Percentiles rank a stretch among this genome's conserved stretches.
These are phyloP conservation scores for Podosphaera aphanis DNA, from an alignment of 2,329 filamentous ascomycete genomes.

Conservation along the genomic window DNA sequence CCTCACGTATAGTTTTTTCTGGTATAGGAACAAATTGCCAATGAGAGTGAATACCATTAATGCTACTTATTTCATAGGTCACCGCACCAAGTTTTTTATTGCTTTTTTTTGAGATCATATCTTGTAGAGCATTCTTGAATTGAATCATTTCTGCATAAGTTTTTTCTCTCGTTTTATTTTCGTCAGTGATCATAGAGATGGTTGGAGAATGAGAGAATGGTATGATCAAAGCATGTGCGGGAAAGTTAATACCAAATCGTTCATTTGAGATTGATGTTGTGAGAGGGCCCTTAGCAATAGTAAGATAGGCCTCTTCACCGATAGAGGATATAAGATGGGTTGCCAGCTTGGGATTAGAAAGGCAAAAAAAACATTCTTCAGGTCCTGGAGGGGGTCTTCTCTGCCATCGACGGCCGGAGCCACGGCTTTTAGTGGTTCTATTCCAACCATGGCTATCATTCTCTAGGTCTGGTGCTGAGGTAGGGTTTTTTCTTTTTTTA, in stretches of 20 bases:
- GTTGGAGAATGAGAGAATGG: constrained; percentile 65
- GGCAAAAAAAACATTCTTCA: constrained; percentile 80
- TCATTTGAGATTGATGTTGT: constrained; percentile 45
- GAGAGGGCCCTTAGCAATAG: constrained; percentile 77
- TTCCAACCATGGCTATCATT: constrained; percentile 25
- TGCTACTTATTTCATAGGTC: constrained; percentile 78
- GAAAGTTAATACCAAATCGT: constrained; percentile 43
- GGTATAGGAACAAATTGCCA: constrained; percentile 81
- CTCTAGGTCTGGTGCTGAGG: constrained; percentile 25
- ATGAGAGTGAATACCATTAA: constrained; percentile 62
- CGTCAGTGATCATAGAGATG: constrained; percentile 36
- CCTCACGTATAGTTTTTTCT: constrained; percentile 39
- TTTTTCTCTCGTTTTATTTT: constrained; percentile 27
- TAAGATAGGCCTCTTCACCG: constrained; percentile 67
- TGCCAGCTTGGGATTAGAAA: constrained; percentile 64
- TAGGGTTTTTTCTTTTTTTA: constrained; percentile 31
- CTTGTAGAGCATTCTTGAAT: constrained; percentile 55
- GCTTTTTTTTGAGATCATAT: constrained; percentile 43
- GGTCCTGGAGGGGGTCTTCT: constrained; percentile 41
- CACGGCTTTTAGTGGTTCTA: constrained; percentile 10
- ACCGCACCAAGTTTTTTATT: constrained; percentile 47
- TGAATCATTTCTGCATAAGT: constrained; percentile 62
- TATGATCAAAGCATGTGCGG: constrained; percentile 76
- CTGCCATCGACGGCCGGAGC: constrained; percentile 21
- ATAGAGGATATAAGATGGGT: constrained; percentile 80